Evolutionary conservation across 495 filamentous ascomycete species (phyloP), one percentile per base, ranked within the genome.

Genomic region (Hypoxylon rickii): DNA sequence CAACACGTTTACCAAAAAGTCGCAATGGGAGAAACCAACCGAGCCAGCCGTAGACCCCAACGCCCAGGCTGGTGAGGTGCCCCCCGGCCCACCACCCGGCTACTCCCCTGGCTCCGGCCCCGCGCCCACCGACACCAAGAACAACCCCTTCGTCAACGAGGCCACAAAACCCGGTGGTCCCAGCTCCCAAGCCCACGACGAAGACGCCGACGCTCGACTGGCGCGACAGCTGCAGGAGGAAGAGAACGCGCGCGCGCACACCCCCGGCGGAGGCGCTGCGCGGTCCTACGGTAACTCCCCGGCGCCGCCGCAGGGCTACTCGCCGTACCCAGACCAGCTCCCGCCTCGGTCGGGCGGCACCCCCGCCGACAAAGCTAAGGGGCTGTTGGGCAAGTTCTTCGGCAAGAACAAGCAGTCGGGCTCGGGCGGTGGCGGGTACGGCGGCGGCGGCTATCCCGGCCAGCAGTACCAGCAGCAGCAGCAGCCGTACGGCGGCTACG

Each of bases 11-110:
- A 96, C 90, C 58, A 91, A 90, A 61, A 81, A 84, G 61, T 95
- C 92, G 3, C 87, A 90, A 81, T 96, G 91, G 90, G 88, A 94
- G 2, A 81, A 75, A 39, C 91, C 91, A 19, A 86, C 83, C 32
- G 73, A 76, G 43, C 82, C 87, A 13, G 76, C 83, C 49, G 75
- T 78, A n/a, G 77, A 76, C 17, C 69, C 76, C 21, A 58, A 64
- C 42, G 42, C 43, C 33, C 47, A 5, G 37, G 64, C 53, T 24
- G 66, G 71, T 51, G 69, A 64, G 32, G 66, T 75, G 26, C 76
- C 82, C 3, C 58, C 76, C 10, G 83, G 75, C 17, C 75, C 83
- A 0, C 89, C 89, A 3, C 89, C 89, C 2, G 76, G 80, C 40
- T 92, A 94, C 72, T 65, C 76, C 3, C 67, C 74, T 2, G 74